These are phyloP conservation scores for Ogataea salicorniae DNA, from an alignment of 805 yeast genomes.

Conservation along the genomic window DNA sequence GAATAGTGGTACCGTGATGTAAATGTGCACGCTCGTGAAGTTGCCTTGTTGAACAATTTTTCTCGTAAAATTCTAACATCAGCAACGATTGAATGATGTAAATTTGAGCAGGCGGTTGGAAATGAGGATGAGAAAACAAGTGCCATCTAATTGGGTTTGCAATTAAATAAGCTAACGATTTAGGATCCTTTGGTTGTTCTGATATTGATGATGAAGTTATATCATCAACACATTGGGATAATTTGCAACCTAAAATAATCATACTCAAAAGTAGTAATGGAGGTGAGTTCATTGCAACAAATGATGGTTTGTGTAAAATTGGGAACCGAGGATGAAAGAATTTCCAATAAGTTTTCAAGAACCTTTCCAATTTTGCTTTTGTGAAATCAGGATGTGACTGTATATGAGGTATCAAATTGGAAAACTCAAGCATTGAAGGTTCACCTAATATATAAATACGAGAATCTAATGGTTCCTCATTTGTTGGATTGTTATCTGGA, in stretches of 20 bases:
- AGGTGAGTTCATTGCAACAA: conserved; percentile 42
- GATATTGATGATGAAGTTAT: conserved; percentile 15
- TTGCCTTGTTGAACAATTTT: conserved; percentile 59
- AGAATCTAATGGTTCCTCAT: background rate
- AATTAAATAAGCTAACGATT: conserved; percentile 34
- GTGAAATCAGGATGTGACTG: conserved; percentile 27
- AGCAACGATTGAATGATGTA: conserved; percentile 75
- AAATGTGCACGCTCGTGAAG: conserved; percentile 80
- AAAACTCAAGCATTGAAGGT: conserved; percentile 20
- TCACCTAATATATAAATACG: conserved; percentile 8
- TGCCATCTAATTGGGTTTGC: conserved; percentile 40
- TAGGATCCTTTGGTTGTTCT: conserved; percentile 22
- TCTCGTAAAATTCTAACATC: conserved; percentile 74
- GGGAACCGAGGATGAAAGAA: conserved; percentile 57
- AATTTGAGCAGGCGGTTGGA: conserved; percentile 68
- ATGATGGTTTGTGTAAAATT: conserved; percentile 55
- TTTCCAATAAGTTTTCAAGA: conserved; percentile 45
- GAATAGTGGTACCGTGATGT: conserved; percentile 85
- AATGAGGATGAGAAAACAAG: conserved; percentile 65
- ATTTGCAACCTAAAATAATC: conserved; percentile 49
- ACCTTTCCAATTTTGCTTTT: conserved; percentile 23
- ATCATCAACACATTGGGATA: conserved; percentile 28
- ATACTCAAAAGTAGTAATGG: conserved; percentile 49
- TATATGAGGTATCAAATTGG: conserved; percentile 23
- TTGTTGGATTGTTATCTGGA: background rate